phyloP scores from a whole-genome alignment of 495 filamentous ascomycete genomes.

The Hypoxylon lienhwacheense region DNA sequence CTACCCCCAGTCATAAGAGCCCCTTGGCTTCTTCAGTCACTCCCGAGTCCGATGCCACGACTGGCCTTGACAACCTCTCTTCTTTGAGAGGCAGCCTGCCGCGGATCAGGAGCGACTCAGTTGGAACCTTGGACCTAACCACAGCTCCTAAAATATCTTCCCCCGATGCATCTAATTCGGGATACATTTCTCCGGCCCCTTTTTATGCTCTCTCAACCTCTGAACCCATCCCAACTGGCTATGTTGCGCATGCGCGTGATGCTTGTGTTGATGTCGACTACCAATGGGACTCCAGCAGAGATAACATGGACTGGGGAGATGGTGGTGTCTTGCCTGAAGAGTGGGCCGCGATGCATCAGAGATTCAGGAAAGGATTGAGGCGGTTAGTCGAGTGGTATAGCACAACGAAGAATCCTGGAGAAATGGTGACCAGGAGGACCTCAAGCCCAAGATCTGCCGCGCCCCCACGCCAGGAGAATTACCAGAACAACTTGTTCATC shows the following conservation, averaged over 20 bases:
- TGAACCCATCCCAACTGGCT: conserved; percentile 81
- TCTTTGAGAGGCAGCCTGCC: conserved; percentile 35
- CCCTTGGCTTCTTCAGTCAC: conserved; percentile 12
- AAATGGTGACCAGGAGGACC: conserved; percentile 44
- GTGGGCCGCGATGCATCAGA: conserved; percentile 91
- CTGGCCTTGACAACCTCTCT: conserved; percentile 33
- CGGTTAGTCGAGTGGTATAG: conserved; percentile 81
- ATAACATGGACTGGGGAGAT: conserved; percentile 74
- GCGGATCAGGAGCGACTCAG: conserved; percentile 23
- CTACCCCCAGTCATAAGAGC: conserved; percentile 19
- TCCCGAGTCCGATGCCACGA: conserved; percentile 12
- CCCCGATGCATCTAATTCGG: conserved; percentile 17
- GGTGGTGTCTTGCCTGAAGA: conserved; percentile 90
- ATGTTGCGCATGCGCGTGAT: conserved; percentile 89
- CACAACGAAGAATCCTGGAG: conserved; percentile 52
- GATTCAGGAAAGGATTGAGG: conserved; percentile 76
- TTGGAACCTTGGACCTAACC: conserved; percentile 16
- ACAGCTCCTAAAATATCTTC: conserved; percentile 11
- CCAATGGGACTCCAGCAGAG: conserved; percentile 90
- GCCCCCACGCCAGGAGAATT: conserved; percentile 31
- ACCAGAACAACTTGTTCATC: neutral
- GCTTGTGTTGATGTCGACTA: conserved; percentile 84
- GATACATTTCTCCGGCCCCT: conserved; percentile 76
- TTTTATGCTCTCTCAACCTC: conserved; percentile 79
- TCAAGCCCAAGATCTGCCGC: conserved; percentile 27